Evolutionary conservation across 352 stramenopile species (phyloP).

Genomic region (Phytophthora citrophthora): DNA sequence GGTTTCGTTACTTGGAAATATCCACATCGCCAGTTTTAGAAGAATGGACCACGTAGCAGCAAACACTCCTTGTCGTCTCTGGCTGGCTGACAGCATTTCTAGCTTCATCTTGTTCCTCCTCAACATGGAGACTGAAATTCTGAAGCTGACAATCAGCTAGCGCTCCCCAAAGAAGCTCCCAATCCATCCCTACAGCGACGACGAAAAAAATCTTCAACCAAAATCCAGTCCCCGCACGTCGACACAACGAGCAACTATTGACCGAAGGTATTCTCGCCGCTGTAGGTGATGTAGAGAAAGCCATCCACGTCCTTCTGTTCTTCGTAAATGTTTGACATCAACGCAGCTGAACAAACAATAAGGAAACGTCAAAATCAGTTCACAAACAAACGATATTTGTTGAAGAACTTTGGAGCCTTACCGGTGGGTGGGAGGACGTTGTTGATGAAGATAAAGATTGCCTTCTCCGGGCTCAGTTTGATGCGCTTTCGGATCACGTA

Average conservation of each 20-base stretch:
- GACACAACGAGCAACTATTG: slow-evolving; percentile 43
- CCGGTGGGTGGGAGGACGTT: slow-evolving; percentile 97
- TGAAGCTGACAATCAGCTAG: slow-evolving; percentile 6
- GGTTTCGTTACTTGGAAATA: slow-evolving; percentile 39
- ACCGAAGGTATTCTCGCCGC: slow-evolving; percentile 99
- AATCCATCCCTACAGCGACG: slow-evolving; percentile 14
- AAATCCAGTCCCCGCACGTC: slow-evolving; percentile 36
- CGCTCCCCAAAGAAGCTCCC: slow-evolving; percentile 9
- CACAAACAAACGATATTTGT: background rate
- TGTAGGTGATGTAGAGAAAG: slow-evolving; percentile 99
- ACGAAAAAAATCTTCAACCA: slow-evolving; percentile 41
- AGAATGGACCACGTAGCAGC: slow-evolving; percentile 37
- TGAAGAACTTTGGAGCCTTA: slow-evolving; percentile 18
- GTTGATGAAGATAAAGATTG: slow-evolving; percentile 99
- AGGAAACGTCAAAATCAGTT: slow-evolving; percentile 6
- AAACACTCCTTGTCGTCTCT: slow-evolving; percentile 38
- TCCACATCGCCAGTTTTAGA: slow-evolving; percentile 43
- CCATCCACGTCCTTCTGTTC: slow-evolving; percentile 98
- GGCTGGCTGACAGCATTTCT: slow-evolving; percentile 5
- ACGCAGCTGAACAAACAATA: slow-evolving; percentile 65
- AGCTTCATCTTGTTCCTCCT: slow-evolving; percentile 7
- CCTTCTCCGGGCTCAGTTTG: slow-evolving; percentile 97
- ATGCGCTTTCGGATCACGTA: slow-evolving; percentile 99
- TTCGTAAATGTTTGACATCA: slow-evolving; percentile 99
- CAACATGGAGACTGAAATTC: slow-evolving; percentile 8